Conservation (phyloP, 352 stramenopile genomes). For the Pythium volutum region DNA sequence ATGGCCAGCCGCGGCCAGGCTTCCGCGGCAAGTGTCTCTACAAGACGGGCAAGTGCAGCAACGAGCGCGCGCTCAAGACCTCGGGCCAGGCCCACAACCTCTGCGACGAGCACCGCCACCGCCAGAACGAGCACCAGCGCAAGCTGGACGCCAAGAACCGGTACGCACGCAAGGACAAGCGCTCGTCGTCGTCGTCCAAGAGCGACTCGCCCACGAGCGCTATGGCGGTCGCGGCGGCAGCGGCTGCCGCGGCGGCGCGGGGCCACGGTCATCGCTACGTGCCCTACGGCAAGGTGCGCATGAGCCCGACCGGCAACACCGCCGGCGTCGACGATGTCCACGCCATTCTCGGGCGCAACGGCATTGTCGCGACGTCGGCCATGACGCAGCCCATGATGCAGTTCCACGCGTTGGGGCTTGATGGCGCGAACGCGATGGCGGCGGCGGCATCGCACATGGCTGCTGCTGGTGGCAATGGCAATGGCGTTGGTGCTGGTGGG, state of each 20-base stretch:
- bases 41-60: constrained; percentile 85
- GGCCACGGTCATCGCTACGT: constrained; percentile 16
- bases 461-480: not conserved
- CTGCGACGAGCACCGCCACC: constrained; percentile 78
- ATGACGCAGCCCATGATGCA: constrained; percentile 24
- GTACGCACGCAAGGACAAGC: constrained; percentile 59
- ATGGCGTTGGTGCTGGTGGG: not conserved
- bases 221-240: constrained; percentile 2
- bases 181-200: constrained; percentile 6
- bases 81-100: constrained; percentile 81
- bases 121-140: constrained; percentile 86
- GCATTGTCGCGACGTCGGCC: constrained; percentile 13
- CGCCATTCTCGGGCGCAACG: constrained; percentile 14
- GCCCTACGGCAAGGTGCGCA: constrained; percentile 27
- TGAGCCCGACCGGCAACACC: constrained; percentile 9
- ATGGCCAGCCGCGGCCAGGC: constrained; percentile 23
- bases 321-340: constrained; percentile 14
- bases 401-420: constrained; percentile 15
- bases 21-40: constrained; percentile 82
- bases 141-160: constrained; percentile 86
- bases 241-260: not conserved
- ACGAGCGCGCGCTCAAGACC: constrained; percentile 85
- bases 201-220: constrained; percentile 19
- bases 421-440: constrained; percentile 3
- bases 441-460: constrained; percentile 9